phyloP scores from a whole-genome alignment of 768 basidiomycete genomes.

The Boletus pseudopeckii region DNA sequence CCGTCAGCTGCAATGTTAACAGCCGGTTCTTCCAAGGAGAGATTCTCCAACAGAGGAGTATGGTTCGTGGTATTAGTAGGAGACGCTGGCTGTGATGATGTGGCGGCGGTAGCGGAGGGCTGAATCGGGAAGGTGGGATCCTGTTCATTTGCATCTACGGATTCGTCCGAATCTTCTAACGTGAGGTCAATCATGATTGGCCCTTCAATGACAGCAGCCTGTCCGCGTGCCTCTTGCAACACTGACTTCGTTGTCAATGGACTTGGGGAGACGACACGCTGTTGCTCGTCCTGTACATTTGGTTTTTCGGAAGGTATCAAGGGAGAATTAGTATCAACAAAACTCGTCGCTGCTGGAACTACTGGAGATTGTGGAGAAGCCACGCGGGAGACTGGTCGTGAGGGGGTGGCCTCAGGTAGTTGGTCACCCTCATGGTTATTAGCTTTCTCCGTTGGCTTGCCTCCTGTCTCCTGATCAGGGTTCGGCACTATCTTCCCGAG shows the following conservation, averaged over 20 bases:
- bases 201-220: constrained; percentile 2
- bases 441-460: background rate
- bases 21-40: constrained; percentile 19
- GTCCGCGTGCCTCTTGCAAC: background rate
- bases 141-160: constrained; percentile 12
- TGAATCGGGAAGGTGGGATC: constrained; percentile 9
- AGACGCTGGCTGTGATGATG: constrained; percentile 6
- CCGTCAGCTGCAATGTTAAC: background rate
- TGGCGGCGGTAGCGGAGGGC: background rate
- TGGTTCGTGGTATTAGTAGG: constrained; percentile 11
- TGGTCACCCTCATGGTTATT: background rate
- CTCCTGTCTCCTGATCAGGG: constrained; percentile 5
- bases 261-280: background rate
- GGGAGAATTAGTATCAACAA: background rate
- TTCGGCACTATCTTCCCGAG: constrained; percentile 33
- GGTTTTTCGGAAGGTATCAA: background rate
- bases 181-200: constrained; percentile 30
- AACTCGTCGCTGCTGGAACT: background rate
- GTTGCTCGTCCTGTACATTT: background rate
- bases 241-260: background rate
- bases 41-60: constrained; percentile 20
- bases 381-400: background rate
- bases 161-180: constrained; percentile 21
- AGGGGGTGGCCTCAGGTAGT: background rate
- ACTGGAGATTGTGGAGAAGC: background rate